Percentiles rank a stretch among this genome's conserved stretches.
These are phyloP conservation scores for Huntiella omanensis DNA, from an alignment of 2,329 filamentous ascomycete genomes.

Conservation along the genomic window DNA sequence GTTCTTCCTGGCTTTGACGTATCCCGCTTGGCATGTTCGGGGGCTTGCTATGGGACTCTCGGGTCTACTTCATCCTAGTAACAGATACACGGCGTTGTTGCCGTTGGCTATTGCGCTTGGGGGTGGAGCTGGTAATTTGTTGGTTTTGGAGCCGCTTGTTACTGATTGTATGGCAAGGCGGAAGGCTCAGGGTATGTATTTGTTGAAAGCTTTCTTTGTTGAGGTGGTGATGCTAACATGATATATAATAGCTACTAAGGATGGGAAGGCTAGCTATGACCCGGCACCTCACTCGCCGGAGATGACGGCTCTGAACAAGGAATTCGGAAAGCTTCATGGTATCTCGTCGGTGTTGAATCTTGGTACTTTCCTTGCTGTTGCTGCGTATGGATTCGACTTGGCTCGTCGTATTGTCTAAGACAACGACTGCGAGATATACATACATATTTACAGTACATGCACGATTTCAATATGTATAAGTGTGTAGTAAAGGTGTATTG, in stretches of 20 bases:
- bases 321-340: constrained; percentile 64
- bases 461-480: too few relatives aligned
- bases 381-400: constrained; percentile 64
- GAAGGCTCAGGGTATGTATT: constrained; percentile 52
- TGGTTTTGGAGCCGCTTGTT: constrained; percentile 56
- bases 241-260: constrained; percentile 46
- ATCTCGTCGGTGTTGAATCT: constrained; percentile 66
- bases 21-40: constrained; percentile 38
- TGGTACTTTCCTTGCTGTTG: constrained; percentile 43
- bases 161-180: constrained; percentile 55
- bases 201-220: neutral
- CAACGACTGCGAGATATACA: too few relatives aligned
- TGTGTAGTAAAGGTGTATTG: neutral
- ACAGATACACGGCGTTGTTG: constrained; percentile 43
- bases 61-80: constrained; percentile 39
- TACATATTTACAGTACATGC: too few relatives aligned
- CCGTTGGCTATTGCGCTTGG: constrained; percentile 53
- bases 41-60: constrained; percentile 28
- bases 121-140: constrained; percentile 52
- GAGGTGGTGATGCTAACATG: constrained; percentile 1
- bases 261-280: constrained; percentile 77
- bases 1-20: constrained; percentile 56
- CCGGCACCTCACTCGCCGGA: constrained; percentile 61
- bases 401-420: constrained; percentile 32
- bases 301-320: constrained; percentile 64